Conservation (phyloP, 345 rosid species). For the Excoecaria cochinchinensis region DNA sequence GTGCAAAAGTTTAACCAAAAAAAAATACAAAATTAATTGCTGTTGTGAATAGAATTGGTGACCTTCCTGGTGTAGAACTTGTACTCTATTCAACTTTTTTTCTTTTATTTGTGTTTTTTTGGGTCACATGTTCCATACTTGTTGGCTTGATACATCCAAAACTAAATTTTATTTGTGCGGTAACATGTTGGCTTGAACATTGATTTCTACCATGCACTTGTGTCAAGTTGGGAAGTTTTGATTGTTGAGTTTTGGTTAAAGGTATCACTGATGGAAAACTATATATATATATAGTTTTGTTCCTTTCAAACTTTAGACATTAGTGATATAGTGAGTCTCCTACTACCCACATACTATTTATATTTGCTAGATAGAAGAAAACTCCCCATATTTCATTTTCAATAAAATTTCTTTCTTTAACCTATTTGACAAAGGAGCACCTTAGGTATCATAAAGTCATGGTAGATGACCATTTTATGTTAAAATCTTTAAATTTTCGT, state of each 20-base stretch:
- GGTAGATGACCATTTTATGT: conserved; percentile 17
- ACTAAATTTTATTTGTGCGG: too few species aligned
- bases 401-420: conserved; percentile 3
- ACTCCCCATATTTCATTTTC: conserved; percentile 6
- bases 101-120: background rate
- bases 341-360: background rate
- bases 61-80: conserved; percentile 64
- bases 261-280: background rate
- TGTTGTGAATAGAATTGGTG: conserved; percentile 69
- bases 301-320: conserved; percentile 33
- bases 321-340: conserved; percentile 9
- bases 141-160: too few species aligned
- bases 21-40: too few species aligned
- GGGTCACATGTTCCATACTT: too few species aligned
- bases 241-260: too few species aligned
- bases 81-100: background rate
- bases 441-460: conserved; percentile 29
- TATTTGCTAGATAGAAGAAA: background rate
- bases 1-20: too few species aligned
- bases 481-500: too few species aligned
- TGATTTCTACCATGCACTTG: too few species aligned
- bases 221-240: too few species aligned
- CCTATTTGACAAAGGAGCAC: conserved; percentile 27
- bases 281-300: conserved; percentile 7
- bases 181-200: too few species aligned